phyloP scores from a whole-genome alignment of 352 stramenopile species.

The Globisporangium takayamanum region DNA sequence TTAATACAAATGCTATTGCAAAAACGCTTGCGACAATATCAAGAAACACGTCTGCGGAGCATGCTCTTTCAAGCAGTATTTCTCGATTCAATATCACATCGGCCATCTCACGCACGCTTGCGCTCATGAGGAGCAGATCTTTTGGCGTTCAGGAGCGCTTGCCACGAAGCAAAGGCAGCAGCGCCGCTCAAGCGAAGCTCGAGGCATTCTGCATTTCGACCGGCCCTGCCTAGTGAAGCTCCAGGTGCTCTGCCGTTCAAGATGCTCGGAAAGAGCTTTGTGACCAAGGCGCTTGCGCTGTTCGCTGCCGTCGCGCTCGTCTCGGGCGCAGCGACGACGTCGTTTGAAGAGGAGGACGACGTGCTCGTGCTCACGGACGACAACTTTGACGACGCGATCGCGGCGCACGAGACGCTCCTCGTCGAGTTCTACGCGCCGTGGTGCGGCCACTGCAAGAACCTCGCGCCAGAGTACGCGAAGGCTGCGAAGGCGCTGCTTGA shows the following conservation, averaged over 20 bases:
- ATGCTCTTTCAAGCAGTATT: too few species aligned
- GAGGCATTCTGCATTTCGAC: too few species aligned
- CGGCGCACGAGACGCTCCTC: constrained; percentile 80
- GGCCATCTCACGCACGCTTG: too few species aligned
- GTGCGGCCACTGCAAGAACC: constrained; percentile 93
- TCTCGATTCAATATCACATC: too few species aligned
- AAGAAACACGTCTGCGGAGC: too few species aligned
- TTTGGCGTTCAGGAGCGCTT: too few species aligned
- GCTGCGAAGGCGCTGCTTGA: constrained; percentile 79
- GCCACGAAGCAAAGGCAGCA: too few species aligned
- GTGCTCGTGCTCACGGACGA: constrained; percentile 89
- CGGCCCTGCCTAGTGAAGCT: not conserved
- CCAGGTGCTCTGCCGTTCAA: constrained; percentile 7
- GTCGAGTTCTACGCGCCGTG: constrained; percentile 95
- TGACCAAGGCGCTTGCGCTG: constrained; percentile 33
- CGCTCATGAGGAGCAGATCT: too few species aligned
- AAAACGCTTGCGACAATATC: too few species aligned
- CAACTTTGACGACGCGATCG: constrained; percentile 88
- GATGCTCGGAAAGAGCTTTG: constrained; percentile 61
- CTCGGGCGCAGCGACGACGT: constrained; percentile 36
- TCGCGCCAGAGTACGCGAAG: constrained; percentile 86
- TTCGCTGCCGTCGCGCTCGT: constrained; percentile 43
- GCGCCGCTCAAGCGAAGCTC: too few species aligned
- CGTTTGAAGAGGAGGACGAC: constrained; percentile 84
- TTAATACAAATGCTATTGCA: too few species aligned